Conservation (phyloP, 2,329 filamentous ascomycete species). For the Diaporthe vexans region DNA sequence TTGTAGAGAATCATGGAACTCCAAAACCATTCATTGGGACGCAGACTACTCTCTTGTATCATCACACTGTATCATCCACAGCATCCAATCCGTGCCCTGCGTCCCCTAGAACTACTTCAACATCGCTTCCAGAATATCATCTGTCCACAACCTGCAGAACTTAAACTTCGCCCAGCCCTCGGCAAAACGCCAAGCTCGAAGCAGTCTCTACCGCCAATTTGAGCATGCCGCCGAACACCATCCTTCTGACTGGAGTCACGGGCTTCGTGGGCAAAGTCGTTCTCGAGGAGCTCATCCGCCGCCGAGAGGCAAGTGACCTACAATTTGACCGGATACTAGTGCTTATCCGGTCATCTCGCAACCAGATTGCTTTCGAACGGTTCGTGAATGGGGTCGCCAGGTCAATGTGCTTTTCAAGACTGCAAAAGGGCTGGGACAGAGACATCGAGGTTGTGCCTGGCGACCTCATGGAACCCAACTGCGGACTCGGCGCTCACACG, state of each 20-base stretch:
- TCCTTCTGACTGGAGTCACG: constrained; percentile 42
- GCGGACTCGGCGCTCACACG: constrained; percentile 18
- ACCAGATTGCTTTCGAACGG: constrained; percentile 19
- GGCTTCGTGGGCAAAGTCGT: constrained; percentile 43
- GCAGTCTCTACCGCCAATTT: background rate
- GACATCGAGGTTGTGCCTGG: constrained; percentile 35
- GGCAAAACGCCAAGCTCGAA: background rate
- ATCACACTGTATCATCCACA: background rate
- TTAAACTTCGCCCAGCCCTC: too few relatives aligned
- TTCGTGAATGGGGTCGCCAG: constrained; percentile 31
- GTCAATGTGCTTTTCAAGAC: constrained; percentile 38
- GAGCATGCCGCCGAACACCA: background rate
- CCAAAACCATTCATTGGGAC: background rate
- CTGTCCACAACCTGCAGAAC: background rate
- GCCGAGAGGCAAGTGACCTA: constrained; percentile 2
- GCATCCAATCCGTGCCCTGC: background rate
- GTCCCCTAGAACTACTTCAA: constrained; percentile 11
- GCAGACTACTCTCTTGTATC: constrained; percentile 7
- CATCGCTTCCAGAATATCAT: background rate
- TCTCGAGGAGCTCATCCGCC: constrained; percentile 41
- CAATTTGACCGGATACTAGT: constrained; percentile 36
- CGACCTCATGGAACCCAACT: constrained; percentile 39
- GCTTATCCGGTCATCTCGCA: constrained; percentile 27
- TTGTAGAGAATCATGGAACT: too few relatives aligned
- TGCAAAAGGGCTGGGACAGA: constrained; percentile 30